These are phyloP conservation scores for Heritiera littoralis DNA, from an alignment of 345 rosid species.

Conservation along the genomic window DNA sequence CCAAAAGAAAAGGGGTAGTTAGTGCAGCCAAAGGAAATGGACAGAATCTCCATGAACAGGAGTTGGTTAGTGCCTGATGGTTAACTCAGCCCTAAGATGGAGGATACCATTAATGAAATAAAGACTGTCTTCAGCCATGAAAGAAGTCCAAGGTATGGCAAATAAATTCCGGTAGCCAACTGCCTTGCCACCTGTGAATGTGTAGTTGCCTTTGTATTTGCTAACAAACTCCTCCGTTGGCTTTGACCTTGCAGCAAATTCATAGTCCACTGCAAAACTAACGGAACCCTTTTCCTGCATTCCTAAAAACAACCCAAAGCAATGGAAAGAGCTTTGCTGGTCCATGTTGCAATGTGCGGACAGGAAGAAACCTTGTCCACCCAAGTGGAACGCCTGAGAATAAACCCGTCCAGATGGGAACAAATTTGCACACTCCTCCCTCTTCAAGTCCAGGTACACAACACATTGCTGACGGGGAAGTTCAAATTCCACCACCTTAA, in stretches of 20 bases:
- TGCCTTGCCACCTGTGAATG: slow-evolving; percentile 94
- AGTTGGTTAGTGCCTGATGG: slow-evolving; percentile 59
- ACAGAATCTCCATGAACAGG: background rate
- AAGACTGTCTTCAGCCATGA: slow-evolving; percentile 78
- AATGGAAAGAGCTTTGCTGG: slow-evolving; percentile 93
- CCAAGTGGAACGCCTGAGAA: slow-evolving; percentile 97
- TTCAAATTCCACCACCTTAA: slow-evolving; percentile 95
- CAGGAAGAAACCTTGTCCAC: slow-evolving; percentile 97
- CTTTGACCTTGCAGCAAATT: slow-evolving; percentile 87
- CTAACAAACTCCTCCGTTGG: slow-evolving; percentile 71
- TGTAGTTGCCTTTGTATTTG: slow-evolving; percentile 96
- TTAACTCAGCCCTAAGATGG: slow-evolving; percentile 96
- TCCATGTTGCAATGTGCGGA: slow-evolving; percentile 99
- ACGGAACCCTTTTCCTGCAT: slow-evolving; percentile 99
- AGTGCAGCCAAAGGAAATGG: slow-evolving; percentile 20
- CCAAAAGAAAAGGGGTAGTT: slow-evolving; percentile 8
- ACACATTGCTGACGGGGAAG: slow-evolving; percentile 92
- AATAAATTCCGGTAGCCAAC: slow-evolving; percentile 97
- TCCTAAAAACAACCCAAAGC: slow-evolving; percentile 92
- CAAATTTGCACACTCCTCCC: slow-evolving; percentile 79
- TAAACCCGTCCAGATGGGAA: slow-evolving; percentile 93
- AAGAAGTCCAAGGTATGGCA: slow-evolving; percentile 73
- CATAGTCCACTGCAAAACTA: slow-evolving; percentile 92
- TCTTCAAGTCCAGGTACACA: slow-evolving; percentile 88
- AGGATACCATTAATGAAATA: slow-evolving; percentile 85